Conservation (phyloP, 495 filamentous ascomycete genomes). For the Hamigera avellanea region DNA sequence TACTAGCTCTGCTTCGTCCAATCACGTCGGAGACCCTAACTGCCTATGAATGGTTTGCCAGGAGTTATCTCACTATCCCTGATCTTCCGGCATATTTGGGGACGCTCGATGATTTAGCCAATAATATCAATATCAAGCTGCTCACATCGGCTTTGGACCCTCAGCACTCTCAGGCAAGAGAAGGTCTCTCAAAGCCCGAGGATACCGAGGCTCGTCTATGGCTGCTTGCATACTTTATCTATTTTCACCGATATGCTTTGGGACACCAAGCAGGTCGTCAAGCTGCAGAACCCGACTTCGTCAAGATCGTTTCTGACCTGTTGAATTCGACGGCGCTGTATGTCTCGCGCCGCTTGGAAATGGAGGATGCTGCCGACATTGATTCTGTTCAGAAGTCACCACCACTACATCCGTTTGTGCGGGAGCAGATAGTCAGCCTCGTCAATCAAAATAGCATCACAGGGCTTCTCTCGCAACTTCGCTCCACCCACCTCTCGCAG, state of each 20-base stretch:
- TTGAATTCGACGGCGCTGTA: conserved; percentile 50
- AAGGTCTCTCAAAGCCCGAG: conserved; percentile 8
- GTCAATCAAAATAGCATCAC: conserved; percentile 55
- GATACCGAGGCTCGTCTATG: conserved; percentile 44
- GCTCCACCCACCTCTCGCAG: conserved; percentile 17
- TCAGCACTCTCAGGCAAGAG: conserved; percentile 18
- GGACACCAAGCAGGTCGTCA: conserved; percentile 27
- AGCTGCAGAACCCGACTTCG: conserved; percentile 45
- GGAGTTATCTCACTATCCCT: conserved; percentile 40
- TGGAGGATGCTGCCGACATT: conserved; percentile 28
- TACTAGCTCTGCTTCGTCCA: conserved; percentile 37
- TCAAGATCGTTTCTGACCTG: conserved; percentile 52
- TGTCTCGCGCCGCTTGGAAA: conserved; percentile 43
- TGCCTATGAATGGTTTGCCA: conserved; percentile 48
- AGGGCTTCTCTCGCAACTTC: conserved; percentile 39
- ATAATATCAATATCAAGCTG: conserved; percentile 40
- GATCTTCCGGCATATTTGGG: conserved; percentile 29
- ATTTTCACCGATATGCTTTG: conserved; percentile 47
- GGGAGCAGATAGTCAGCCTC: conserved; percentile 47
- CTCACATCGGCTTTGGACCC: conserved; percentile 36
- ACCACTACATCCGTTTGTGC: conserved; percentile 45
- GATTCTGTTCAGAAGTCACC: conserved; percentile 12
- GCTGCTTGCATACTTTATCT: conserved; percentile 74
- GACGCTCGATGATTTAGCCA: conserved; percentile 34
- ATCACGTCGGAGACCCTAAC: conserved; percentile 34